Base-by-base conservation (phyloP, 1,284 basidiomycete species). In the Sporisorium reilianum region DNA sequence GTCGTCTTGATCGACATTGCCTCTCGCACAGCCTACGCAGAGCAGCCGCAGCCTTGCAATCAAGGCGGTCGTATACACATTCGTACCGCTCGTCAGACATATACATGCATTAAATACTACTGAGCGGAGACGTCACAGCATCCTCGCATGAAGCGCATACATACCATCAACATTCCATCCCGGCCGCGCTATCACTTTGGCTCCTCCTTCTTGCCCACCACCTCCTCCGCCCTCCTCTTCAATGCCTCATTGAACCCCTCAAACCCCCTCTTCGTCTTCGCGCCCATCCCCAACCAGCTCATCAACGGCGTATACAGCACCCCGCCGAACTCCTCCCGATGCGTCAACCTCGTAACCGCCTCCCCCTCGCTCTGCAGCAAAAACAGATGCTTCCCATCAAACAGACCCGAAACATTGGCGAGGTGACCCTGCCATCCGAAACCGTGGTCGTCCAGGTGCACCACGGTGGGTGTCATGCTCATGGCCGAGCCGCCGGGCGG, bases 401-500 rank as follows among this genome's bases (percentile, higher is more conserved):
- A 63, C 49, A 63, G 18, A 2, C 61, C 61, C 4, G 20, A 18
- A 5, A 55, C 28, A 20, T 44, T 44, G 18, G 48, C 61, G 16
- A 63, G 61, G 40, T 63, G 61, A 26, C 61, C 61, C 32, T 63
- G 61, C 61, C 61, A 63, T 5, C 61, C 61, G 7, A 63, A 56
- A 2, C 53, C 54, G 0, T 4, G 6, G 0, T 63, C 54, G 42
- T 56, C 54, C 1, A 56, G 41, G 18, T 51, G 61, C 23, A 56
- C 61, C 8, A 63, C 50, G 5, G 23, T 45, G 1, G 61, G 61
- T 1, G 28, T 52, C 41, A 63, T 28, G 1, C 11, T 41, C 61
- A 63, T 63, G 8, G 49, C 32, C 3, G 61, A 52, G 3, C 61
- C 61, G 0, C 54, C 49, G 1, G 61, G 54, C 40, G 61, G 61